Evolutionary conservation across 73 alveolate genomes (phyloP).

Genomic region (Paramecium octaurelia): DNA sequence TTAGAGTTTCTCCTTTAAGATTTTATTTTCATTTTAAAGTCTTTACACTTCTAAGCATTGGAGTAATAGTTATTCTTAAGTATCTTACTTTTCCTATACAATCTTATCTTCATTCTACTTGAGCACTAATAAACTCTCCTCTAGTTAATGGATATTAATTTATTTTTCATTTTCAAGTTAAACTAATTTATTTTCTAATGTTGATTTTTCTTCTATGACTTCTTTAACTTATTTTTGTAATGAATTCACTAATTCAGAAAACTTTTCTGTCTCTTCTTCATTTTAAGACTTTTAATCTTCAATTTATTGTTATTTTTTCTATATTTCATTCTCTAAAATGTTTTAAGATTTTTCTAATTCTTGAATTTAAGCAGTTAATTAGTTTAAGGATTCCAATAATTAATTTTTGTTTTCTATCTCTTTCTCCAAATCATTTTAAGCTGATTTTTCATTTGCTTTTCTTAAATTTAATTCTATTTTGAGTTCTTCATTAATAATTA

Average conservation of each 20-base stretch:
- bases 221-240: background rate
- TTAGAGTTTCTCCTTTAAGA: background rate
- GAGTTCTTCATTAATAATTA: background rate
- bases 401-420: background rate
- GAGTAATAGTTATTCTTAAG: background rate
- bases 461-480: background rate
- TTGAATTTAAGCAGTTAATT: background rate
- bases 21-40: background rate
- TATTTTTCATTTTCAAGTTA: background rate
- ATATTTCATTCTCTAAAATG: background rate
- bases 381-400: background rate
- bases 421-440: background rate
- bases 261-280: background rate
- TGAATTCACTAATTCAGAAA: background rate
- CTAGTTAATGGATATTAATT: background rate
- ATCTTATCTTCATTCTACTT: background rate
- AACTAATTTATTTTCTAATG: background rate
- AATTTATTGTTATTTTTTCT: background rate
- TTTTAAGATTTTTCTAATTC: background rate
- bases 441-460: background rate
- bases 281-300: background rate
- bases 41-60: background rate
- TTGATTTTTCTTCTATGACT: background rate
- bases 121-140: background rate
- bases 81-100: background rate